Evolutionary conservation across 768 basidiomycete genomes (phyloP).

Genomic region (Suillus americanus): DNA sequence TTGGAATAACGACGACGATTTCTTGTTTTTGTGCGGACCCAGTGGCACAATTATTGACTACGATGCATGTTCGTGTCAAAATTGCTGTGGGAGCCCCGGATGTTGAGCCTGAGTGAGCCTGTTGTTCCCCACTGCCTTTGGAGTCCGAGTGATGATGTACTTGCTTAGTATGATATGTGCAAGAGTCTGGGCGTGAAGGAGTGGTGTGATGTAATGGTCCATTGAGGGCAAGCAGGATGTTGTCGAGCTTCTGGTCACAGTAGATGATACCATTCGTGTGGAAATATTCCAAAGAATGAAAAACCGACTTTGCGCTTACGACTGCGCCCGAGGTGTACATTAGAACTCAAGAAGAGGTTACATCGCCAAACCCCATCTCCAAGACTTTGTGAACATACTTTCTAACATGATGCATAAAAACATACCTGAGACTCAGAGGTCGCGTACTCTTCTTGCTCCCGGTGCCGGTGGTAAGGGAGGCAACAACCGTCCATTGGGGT

Average conservation of each 20-base stretch:
- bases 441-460: slow-evolving; percentile 27
- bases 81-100: background rate
- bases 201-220: background rate
- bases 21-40: background rate
- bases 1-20: background rate
- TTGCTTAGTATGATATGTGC: background rate
- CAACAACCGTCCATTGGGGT: slow-evolving; percentile 32
- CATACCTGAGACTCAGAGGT: slow-evolving; percentile 19
- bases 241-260: too few species aligned
- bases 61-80: background rate
- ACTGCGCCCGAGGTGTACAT: too few species aligned
- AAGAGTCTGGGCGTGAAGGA: background rate
- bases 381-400: slow-evolving; percentile 12
- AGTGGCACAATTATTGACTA: background rate
- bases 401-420: background rate
- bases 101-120: background rate
- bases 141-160: background rate
- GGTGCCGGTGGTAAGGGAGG: slow-evolving; percentile 15
- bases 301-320: too few species aligned
- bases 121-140: background rate
- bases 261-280: too few species aligned
- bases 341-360: too few species aligned
- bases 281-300: too few species aligned
- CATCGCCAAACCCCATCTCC: background rate
- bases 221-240: too few species aligned